Conservation (phyloP, 2,329 filamentous ascomycete genomes). For the Microcera coccophila region DNA sequence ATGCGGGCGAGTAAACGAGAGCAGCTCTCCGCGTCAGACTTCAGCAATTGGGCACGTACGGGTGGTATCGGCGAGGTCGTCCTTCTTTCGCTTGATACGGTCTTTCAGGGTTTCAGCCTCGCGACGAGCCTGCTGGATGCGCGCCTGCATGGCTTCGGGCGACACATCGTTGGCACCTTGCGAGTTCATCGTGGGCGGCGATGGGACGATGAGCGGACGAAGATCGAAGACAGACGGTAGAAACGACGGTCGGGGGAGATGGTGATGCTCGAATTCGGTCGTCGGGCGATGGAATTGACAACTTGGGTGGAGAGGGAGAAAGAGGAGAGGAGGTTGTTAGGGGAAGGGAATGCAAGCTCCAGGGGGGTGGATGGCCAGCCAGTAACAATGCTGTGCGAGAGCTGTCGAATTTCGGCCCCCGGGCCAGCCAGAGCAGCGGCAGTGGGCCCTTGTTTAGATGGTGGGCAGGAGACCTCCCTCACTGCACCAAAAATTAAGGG, state of each 20-base stretch:
- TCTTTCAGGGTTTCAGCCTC: slow-evolving; percentile 98
- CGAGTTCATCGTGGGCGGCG: slow-evolving; percentile 48
- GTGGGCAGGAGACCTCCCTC: neutral
- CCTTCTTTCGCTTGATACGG: slow-evolving; percentile 99
- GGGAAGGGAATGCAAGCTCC: slow-evolving; percentile 30
- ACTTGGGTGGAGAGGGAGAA: slow-evolving; percentile 34
- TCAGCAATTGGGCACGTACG: slow-evolving; percentile 59
- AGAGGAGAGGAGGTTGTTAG: slow-evolving; percentile 22
- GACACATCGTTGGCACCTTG: slow-evolving; percentile 60
- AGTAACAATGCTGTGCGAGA: slow-evolving; percentile 13
- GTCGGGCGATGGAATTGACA: slow-evolving; percentile 27
- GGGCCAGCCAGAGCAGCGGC: slow-evolving; percentile 10
- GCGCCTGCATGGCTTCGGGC: slow-evolving; percentile 82
- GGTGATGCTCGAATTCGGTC: slow-evolving; percentile 9
- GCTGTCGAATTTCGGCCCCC: slow-evolving; percentile 18
- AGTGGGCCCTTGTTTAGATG: slow-evolving; percentile 3
- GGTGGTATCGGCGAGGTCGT: slow-evolving; percentile 96
- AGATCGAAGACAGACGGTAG: slow-evolving; percentile 4
- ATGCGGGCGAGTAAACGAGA: neutral
- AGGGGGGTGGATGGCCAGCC: slow-evolving; percentile 25
- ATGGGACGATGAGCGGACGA: slow-evolving; percentile 14
- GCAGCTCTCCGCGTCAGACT: neutral
- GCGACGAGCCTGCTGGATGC: slow-evolving; percentile 86
- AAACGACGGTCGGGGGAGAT: slow-evolving; percentile 11
- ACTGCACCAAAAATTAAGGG: neutral